Evolutionary conservation across 2,329 filamentous ascomycete species (phyloP), one percentile per base, ranked within the genome.

Genomic region (Boeremia exigua): DNA sequence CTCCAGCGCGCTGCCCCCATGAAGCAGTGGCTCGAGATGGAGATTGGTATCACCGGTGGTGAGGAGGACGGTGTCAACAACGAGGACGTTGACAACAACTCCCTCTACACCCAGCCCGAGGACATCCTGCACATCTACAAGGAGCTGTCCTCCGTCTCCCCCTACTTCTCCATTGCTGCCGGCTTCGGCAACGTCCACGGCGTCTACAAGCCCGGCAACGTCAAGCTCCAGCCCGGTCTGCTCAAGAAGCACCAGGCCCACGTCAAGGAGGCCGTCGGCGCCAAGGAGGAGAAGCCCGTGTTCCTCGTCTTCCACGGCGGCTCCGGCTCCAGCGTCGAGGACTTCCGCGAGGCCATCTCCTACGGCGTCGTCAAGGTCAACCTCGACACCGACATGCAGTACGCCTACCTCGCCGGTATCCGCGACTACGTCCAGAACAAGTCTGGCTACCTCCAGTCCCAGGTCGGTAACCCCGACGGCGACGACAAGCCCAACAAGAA

Each of bases 291-390:
- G 75, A 97, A 97, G 89, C 95, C 95, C 68, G 91, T 98, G 75
- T 98, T 93, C 88, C 92, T 99, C 74, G 95, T 99, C 78, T 99
- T 99, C 90, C 95, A 99, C 86, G 95, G 95, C 74, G 95, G 95
- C 72, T 96, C 91, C 63, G 95, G 95, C 68, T 96, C 91, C 65
- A 84, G 85, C 77, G 96, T 96, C 84, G 80, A 91, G 69, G 95
- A 99, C 82, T 99, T 90, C 86, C 84, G 66, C 7, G 61, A 72
- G 52, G 69, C 69, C 14, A 72, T 72, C 56, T 65, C 60, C 76
- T 90, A 94, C 80, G 95, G 95, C 84, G 94, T 99, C 69, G 89
- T 97, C 83, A 99, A 99, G 89, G 95, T 99, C 81, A 99, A 99
- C 84, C 84, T 99, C 72, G 95, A 99, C 81, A 99, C 95, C 46